These are phyloP conservation scores for Apiospora marii DNA, from an alignment of 2,329 filamentous ascomycete genomes.

Conservation along the genomic window DNA sequence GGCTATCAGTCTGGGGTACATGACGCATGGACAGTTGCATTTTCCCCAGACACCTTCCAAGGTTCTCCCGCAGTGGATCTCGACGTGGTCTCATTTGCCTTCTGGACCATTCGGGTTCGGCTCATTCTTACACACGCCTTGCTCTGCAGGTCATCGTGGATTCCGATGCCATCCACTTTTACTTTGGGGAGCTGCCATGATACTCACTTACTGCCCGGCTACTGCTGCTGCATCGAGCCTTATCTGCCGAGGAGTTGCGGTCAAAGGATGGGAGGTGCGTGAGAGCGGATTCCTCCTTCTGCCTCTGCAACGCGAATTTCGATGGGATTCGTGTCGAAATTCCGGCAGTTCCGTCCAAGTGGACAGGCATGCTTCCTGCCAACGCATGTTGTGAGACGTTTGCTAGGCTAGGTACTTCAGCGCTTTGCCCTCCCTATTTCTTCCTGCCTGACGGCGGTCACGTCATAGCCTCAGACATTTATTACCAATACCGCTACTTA, in stretches of 20 bases:
- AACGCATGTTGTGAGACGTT: constrained; percentile 17
- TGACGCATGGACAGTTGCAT: constrained; percentile 9
- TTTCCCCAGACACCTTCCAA: constrained; percentile 7
- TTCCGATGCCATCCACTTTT: neutral
- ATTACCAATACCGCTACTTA: constrained; percentile 15
- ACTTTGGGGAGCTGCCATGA: neutral
- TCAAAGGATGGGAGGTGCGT: constrained; percentile 12
- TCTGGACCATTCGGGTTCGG: neutral
- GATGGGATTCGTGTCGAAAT: constrained; percentile 3
- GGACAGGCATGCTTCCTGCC: neutral
- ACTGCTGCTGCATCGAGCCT: neutral
- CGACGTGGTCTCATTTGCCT: neutral
- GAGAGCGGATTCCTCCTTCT: neutral
- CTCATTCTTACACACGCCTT: neutral
- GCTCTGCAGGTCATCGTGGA: neutral
- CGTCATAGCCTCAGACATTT: constrained; percentile 15
- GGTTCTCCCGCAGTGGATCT: constrained; percentile 9
- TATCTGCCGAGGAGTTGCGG: constrained; percentile 13
- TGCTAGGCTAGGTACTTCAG: constrained; percentile 11
- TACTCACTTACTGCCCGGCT: neutral
- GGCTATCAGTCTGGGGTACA: constrained; percentile 23
- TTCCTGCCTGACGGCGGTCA: neutral
- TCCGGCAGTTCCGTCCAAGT: neutral
- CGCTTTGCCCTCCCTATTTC: neutral
- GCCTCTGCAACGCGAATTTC: neutral